phyloP scores from a whole-genome alignment of 768 basidiomycete species.

The Aureoboletus auriporus region DNA sequence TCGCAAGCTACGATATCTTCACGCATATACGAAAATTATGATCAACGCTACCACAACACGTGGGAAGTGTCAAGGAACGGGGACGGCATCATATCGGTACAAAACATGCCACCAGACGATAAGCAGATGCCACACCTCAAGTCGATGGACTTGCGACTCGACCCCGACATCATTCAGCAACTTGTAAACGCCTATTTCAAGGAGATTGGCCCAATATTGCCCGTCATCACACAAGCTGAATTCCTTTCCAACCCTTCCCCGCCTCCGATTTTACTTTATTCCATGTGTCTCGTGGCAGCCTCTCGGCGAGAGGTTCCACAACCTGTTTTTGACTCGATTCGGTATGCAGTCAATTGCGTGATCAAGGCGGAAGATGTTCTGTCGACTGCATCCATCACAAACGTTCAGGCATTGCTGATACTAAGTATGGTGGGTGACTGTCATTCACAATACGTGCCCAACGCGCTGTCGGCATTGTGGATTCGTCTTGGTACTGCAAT shows the following conservation, averaged over 20 bases:
- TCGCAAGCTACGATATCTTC: slow-evolving; percentile 85
- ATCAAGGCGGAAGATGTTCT: slow-evolving; percentile 90
- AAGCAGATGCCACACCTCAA: slow-evolving; percentile 52
- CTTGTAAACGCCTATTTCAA: slow-evolving; percentile 91
- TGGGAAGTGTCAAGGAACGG: slow-evolving; percentile 83
- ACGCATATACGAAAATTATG: slow-evolving; percentile 81
- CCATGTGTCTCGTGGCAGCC: slow-evolving; percentile 90
- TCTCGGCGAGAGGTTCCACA: slow-evolving; percentile 81
- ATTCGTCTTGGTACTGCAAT: slow-evolving; percentile 85
- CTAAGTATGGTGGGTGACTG: slow-evolving; percentile 85
- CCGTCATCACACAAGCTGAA: slow-evolving; percentile 84
- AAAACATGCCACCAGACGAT: slow-evolving; percentile 58
- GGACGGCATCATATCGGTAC: slow-evolving; percentile 84
- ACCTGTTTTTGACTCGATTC: slow-evolving; percentile 83
- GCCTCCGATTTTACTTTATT: slow-evolving; percentile 82
- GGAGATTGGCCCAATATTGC: slow-evolving; percentile 85
- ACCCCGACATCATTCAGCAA: slow-evolving; percentile 71
- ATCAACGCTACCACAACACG: slow-evolving; percentile 81
- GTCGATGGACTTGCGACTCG: slow-evolving; percentile 68
- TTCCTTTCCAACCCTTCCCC: slow-evolving; percentile 74
- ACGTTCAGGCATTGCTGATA: slow-evolving; percentile 85
- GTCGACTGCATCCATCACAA: slow-evolving; percentile 78
- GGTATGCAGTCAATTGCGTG: slow-evolving; percentile 80
- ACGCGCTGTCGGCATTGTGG: slow-evolving; percentile 82
- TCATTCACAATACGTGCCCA: slow-evolving; percentile 86